These are phyloP conservation scores for Colletotrichum liaoningense DNA, from an alignment of 2,329 filamentous ascomycete species.

Conservation along the genomic window DNA sequence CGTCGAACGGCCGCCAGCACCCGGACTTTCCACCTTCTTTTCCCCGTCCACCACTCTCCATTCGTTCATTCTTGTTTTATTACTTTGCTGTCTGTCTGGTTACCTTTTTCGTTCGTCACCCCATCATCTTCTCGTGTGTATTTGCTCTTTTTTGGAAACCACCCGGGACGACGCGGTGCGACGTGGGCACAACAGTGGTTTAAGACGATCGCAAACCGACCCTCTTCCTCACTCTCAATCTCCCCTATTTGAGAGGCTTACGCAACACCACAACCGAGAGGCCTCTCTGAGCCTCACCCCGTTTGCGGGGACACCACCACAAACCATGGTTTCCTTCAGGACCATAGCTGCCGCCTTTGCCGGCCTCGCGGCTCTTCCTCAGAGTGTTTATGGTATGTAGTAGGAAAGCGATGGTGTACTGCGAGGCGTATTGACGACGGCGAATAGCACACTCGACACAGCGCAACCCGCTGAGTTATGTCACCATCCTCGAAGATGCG, in stretches of 20 bases:
- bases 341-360: conserved; percentile 45
- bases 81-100: conserved; percentile 15
- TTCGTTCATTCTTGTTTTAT: conserved; percentile 26
- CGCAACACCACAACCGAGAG: conserved; percentile 10
- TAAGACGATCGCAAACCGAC: background rate
- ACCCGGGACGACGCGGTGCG: background rate
- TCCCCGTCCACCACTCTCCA: conserved; percentile 11
- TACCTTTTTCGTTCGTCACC: conserved; percentile 13
- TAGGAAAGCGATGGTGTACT: background rate
- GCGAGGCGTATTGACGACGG: background rate
- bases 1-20: conserved; percentile 14
- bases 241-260: conserved; percentile 21
- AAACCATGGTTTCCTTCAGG: conserved; percentile 48
- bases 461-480: conserved; percentile 80
- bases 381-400: conserved; percentile 46
- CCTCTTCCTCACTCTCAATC: background rate
- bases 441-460: conserved; percentile 74
- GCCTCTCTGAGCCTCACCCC: conserved; percentile 33
- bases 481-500: conserved; percentile 79
- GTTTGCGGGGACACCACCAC: conserved; percentile 35
- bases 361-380: conserved; percentile 45
- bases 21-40: conserved; percentile 32
- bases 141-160: background rate
- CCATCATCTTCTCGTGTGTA: background rate
- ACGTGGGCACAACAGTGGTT: background rate